Base-by-base conservation (phyloP, 306 rosid genomes). In the Lithocarpus polystachyus region DNA sequence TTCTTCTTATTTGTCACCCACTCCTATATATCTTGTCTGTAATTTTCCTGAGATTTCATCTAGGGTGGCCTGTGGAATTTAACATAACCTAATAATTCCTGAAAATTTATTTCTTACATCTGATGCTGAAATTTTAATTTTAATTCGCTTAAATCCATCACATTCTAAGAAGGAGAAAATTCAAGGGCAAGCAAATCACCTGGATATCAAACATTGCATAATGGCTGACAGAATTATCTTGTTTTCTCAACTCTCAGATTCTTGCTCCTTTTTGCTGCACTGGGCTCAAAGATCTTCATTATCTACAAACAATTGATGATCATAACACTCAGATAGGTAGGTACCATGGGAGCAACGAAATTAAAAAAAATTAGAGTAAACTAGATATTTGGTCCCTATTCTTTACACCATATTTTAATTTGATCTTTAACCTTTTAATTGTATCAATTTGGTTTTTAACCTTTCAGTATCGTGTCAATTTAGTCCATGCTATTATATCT, bases 141-240 rank as follows among this genome's bases (percentile, higher is more conserved):
- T 19, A 74, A 51, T 56, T 8, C 31, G 6, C 35, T 52, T 84
- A 68, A 77, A 70, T 18, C 35, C 68, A 54, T 57, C 15, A 54
- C 67, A 57, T 33, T 19, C 35, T 31, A 11, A 54, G 28, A 75
- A 37, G 59, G 53, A 56, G 51, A 77, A 62, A 81, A 77, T 48
- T 68, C 56, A 11, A 68, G 76, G 51, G 74, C n/a, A 78, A 70
- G 23, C 64, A 85, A 74, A 74, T 64, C 62, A 92, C 99, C 97
- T 95, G 98, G 85, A 92, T 83, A 83, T 95, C 98, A 84, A 88
- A 95, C 98, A 95, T 84, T 76, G 98, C 90, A 82, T 95, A 97
- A 51, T 97, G 90, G 86, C 88, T 92, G 82, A 95, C 92, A 81
- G 93, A 86, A 71, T 90, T 37, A 95, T 37, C 99, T 96, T 18